phyloP scores from a whole-genome alignment of 768 basidiomycete genomes.

The Mycena galopus region DNA sequence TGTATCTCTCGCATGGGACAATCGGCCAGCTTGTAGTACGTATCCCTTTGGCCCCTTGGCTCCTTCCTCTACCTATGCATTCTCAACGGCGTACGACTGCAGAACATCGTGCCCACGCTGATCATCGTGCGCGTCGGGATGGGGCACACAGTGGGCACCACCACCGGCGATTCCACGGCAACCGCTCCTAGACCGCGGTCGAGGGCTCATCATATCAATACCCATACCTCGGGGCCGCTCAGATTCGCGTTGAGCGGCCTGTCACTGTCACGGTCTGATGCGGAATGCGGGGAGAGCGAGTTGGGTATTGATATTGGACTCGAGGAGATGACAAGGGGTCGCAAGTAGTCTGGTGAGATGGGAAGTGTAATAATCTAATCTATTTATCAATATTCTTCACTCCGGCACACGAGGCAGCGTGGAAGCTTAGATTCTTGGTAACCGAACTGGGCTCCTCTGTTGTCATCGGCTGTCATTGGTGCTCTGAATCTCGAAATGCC shows the following conservation, averaged over 20 bases:
- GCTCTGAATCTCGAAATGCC: no score
- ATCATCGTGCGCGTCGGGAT: conserved; percentile 30
- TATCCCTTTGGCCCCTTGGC: not conserved
- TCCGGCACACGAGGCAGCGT: no score
- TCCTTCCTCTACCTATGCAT: no score
- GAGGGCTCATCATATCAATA: not conserved
- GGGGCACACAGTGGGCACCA: conserved; percentile 14
- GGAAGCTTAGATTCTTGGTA: no score
- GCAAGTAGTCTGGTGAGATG: no score
- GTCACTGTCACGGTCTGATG: not conserved
- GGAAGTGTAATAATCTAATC: no score
- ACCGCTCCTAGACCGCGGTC: not conserved
- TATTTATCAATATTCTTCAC: no score
- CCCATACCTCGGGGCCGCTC: not conserved
- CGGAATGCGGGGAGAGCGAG: not conserved
- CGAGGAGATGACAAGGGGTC: not conserved
- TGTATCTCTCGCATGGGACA: conserved; percentile 26
- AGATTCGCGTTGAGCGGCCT: not conserved
- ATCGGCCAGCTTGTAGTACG: conserved; percentile 22
- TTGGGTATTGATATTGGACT: not conserved
- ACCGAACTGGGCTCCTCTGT: no score
- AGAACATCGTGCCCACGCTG: conserved; percentile 28
- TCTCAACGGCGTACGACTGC: no score
- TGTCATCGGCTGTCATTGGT: no score
- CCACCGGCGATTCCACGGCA: not conserved